Evolutionary conservation across 164 flowering plant species (phyloP), one percentile per base, ranked within the genome.

Genomic region (Tinospora cordifolia): DNA sequence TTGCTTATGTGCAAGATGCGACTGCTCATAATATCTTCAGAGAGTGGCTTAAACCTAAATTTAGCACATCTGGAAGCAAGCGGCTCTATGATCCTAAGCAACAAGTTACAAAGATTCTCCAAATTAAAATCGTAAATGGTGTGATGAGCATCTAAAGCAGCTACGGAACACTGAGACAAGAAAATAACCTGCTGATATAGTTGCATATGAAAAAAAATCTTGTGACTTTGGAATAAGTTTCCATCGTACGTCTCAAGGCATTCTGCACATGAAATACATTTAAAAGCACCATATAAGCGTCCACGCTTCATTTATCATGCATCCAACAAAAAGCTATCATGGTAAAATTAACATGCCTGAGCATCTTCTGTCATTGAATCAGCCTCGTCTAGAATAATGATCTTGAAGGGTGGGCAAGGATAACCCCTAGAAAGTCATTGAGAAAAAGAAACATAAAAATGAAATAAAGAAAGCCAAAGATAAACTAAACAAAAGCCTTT

Each of bases 341-440:
- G 47, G 58, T 54, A 9, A 3, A 58, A 19, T 64, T 34, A 40
- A 74, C 85, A 64, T 82, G 77, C 98, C 91, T 92, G 98, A 66
- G 99, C 99, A 90, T 92, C 99, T 85, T 95, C 97, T 40, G 99
- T 95, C 99, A 95, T 95, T 62, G 98, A 92, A 84, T 95, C 99
- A 62, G 99, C 99, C 79, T 95, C 97, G 76, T 95, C 99, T 5
- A 95, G 84, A 54, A 95, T 87, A 70, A 92, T 91, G 64, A 95
- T 91, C 85, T 95, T 95, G 75, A 73, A 95, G 8, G 97, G 90
- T 8, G 98, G 99, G 70, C 98, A 95, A 63, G 97, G 96, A 76
- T 92, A 88, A 22, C 83, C 88, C 74, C 97, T 90, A 69, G 66
- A 70, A 12, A 47, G 19, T 51, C 59, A 51, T 17, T 47, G 38